Evolutionary conservation across 1,139 yeast species (phyloP).

Genomic region (Hansenula sp.): DNA sequence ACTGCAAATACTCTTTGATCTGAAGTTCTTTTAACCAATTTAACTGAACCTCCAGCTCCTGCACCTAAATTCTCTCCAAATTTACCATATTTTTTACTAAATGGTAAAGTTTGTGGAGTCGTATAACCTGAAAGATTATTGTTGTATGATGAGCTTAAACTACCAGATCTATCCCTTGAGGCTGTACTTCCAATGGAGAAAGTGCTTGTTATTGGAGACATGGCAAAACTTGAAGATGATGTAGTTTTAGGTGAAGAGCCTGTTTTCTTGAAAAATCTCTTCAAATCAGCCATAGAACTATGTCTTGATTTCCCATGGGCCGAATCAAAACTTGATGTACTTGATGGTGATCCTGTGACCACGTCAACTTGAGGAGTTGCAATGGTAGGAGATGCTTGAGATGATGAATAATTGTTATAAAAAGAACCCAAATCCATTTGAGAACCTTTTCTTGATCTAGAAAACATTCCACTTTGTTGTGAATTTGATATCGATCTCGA

Average conservation of each 20-base stretch:
- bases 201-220: conserved; percentile 24
- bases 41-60: conserved; percentile 95
- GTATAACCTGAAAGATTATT: conserved; percentile 25
- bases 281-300: conserved; percentile 72
- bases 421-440: conserved; percentile 22
- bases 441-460: conserved; percentile 21
- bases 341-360: conserved; percentile 21
- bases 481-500: conserved; percentile 9
- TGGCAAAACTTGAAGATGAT: conserved; percentile 5
- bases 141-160: conserved; percentile 22
- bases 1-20: conserved; percentile 85
- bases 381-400: conserved; percentile 19
- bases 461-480: conserved; percentile 13
- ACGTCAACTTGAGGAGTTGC: conserved; percentile 17
- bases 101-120: conserved; percentile 38
- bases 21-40: conserved; percentile 61
- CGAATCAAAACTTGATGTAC: conserved; percentile 23
- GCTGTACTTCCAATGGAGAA: conserved; percentile 17
- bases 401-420: conserved; percentile 12
- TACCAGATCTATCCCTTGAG: conserved; percentile 20
- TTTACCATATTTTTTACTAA: conserved; percentile 74
- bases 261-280: conserved; percentile 51
- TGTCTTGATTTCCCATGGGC: conserved; percentile 38
- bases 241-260: conserved; percentile 11
- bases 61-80: conserved; percentile 89